phyloP scores from a whole-genome alignment of 148 eudicot species.

The Pouteria glomerata region DNA sequence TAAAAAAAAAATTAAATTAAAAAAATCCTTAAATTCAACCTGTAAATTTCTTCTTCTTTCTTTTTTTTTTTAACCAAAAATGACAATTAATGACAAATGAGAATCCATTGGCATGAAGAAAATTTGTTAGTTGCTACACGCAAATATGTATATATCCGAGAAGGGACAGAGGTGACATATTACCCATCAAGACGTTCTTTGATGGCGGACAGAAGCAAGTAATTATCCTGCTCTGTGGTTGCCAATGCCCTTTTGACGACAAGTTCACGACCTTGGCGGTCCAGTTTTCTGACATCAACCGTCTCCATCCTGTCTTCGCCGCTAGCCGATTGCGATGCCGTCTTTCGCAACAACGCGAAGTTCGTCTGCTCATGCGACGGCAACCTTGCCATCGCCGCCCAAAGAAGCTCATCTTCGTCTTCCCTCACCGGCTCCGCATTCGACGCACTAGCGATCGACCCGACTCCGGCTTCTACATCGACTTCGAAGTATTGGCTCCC shows the following conservation, averaged over 20 bases:
- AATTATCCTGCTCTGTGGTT: constrained; percentile 79
- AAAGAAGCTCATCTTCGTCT: constrained; percentile 62
- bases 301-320: constrained; percentile 24
- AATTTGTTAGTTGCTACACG: too few species aligned
- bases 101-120: background rate
- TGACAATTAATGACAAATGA: background rate
- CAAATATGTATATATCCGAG: background rate
- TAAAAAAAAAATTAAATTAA: too few species aligned
- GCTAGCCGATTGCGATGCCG: constrained; percentile 17
- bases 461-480: constrained; percentile 38
- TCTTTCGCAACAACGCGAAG: constrained; percentile 43
- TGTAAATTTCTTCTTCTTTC: background rate
- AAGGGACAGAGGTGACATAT: background rate
- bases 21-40: too few species aligned
- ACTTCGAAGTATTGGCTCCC: constrained; percentile 65
- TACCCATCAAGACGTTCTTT: constrained; percentile 75
- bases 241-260: constrained; percentile 63
- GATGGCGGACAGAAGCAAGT: constrained; percentile 60
- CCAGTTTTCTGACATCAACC: constrained; percentile 67
- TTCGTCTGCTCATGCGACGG: constrained; percentile 56
- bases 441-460: constrained; percentile 44
- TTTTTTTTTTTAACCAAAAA: background rate
- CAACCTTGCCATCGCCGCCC: constrained; percentile 73
- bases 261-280: constrained; percentile 50
- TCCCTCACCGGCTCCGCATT: constrained; percentile 51